These are phyloP conservation scores for Deinandra increscens DNA, from an alignment of 129 eudicot genomes.

Conservation along the genomic window DNA sequence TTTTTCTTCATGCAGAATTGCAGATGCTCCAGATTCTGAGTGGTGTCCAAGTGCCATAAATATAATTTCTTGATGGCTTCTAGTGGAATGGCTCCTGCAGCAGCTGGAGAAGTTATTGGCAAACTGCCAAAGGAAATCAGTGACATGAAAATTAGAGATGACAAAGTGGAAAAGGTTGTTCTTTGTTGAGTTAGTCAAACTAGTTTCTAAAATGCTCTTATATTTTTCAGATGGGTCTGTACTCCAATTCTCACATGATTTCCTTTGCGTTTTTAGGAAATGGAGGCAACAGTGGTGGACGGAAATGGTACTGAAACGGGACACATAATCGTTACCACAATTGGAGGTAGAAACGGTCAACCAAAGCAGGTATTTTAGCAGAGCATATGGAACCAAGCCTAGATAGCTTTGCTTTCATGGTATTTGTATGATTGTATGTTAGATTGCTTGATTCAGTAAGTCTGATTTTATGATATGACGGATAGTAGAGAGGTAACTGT, in stretches of 20 bases:
- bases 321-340: constrained; percentile 66
- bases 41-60: constrained; percentile 18
- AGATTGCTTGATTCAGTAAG: not conserved
- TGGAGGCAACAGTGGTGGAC: constrained; percentile 61
- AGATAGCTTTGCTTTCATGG: not conserved
- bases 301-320: constrained; percentile 76
- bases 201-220: not conserved
- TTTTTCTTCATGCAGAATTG: not conserved
- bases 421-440: constrained; percentile 1
- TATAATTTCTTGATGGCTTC: constrained; percentile 36
- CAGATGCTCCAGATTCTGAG: constrained; percentile 29
- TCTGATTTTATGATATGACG: not conserved
- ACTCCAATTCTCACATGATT: constrained; percentile 11
- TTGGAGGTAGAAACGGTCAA: constrained; percentile 73
- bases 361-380: constrained; percentile 52
- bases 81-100: constrained; percentile 31
- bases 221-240: not conserved
- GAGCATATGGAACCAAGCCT: constrained; percentile 3
- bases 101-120: constrained; percentile 32
- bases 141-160: constrained; percentile 62
- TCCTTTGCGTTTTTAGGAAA: constrained; percentile 35
- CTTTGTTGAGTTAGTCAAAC: constrained; percentile 2
- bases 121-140: constrained; percentile 57
- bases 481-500: constrained; percentile 1
- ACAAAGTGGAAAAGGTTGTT: constrained; percentile 55